Evolutionary conservation across 2,329 filamentous ascomycete species (phyloP), one percentile per base, ranked within the genome.

Genomic region (Chrysosporium queenslandicum): DNA sequence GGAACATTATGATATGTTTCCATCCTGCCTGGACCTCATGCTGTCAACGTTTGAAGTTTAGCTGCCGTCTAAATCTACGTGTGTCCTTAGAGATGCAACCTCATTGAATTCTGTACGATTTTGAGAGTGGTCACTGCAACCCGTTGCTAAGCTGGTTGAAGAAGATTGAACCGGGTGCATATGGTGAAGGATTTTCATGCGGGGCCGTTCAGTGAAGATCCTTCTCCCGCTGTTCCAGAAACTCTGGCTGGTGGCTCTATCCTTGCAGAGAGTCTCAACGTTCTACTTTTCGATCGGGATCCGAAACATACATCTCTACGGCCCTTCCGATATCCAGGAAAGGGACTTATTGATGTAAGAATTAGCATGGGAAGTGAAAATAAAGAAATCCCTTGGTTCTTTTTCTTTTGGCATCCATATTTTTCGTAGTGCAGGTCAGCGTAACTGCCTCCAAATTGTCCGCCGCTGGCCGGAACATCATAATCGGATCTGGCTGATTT

Each of bases 221-320:
- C 25, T 54, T 54, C 52, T 54, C 21, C 52, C 52, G 52, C 46
- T n/a, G n/a, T 54, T 54, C 52, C 52, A 54, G 52, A 54, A 54
- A 46, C 20, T 52, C 11, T 50, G 48, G 18, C 20, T 20, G 27
- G 16, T 16, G 16, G 27, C 2, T 41, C 40, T 45, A 45, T 37
- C 49, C 49, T 51, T 45, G 49, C 40, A 45, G 27, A 9, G 23
- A 45, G 30, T n/a, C 12, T 50, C 48, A 43, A 45, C 40, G 18
- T 32, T 43, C 29, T n/a, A 11, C 20, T 37, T 37, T 42, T 50
- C 34, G 25, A 42, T n/a, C 20, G 25, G 37, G 47, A 37, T 18
- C 37, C 20, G 47, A 50, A 50, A 50, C 47, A 42, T 50, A 50
- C 47, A 42, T 14, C 16, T 18, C 18, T 23, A 20, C 29, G 12